Evolutionary conservation across 2,329 filamentous ascomycete genomes (phyloP), one percentile per base, ranked within the genome.

Genomic region (Pseudocercospora musae): DNA sequence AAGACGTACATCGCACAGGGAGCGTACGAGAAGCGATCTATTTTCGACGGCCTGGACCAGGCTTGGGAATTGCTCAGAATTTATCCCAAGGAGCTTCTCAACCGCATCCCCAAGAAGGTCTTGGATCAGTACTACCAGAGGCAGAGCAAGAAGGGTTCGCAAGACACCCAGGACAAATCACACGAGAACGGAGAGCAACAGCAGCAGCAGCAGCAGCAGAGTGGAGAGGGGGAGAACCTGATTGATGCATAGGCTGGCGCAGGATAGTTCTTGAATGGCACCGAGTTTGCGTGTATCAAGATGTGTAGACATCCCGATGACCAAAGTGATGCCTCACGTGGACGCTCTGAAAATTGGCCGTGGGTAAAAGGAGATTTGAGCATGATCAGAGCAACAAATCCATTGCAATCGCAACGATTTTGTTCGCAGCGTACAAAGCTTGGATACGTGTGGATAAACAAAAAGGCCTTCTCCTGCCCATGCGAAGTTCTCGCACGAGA

Each of bases 81-180:
- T 78, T 99, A 94, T 84, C 94, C 94, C 78, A 97, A 96, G 87
- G 95, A 99, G 73, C 82, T 97, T 71, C 90, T 99, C 72, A 99
- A 99, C 83, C 91, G 96, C 68, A 82, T 82, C 61, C 81, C 81
- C 53, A 81, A 81, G 74, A 83, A 83, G 78, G 74, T 83, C 4
- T 75, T 83, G 50, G 80, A 83, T 62, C 73, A 82, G 72, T 83
- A 78, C 73, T 83, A 83, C 71, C 76, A 78, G 70, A 73, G 81
- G 66, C 72, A 77, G 69, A 72, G 72, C 55, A 76, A 76, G 70
- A 75, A 75, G 70, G 76, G 76, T 67, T 75, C 73, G 49, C 79
- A 79, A 73, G 79, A 79, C 67, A 80, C 78, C 42, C 74, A 71
- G 69, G 80, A 82, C 67, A 78, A 79, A 67, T 73, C 72, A 48